Base-by-base conservation (phyloP, 108 stramenopile species). In the Nitzschia putrida region DNA sequence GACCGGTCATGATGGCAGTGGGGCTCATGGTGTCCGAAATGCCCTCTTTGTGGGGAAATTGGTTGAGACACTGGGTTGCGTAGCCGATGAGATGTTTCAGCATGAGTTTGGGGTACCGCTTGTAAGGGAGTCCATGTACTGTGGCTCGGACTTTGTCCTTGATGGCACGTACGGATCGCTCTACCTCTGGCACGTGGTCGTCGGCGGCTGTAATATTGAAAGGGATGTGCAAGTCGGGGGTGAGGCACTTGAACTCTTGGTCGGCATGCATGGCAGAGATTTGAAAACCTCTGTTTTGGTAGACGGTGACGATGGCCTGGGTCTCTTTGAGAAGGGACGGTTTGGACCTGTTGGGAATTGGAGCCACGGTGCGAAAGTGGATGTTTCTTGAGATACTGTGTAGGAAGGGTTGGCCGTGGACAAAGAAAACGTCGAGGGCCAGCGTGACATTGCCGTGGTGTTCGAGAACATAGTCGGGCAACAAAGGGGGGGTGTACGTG, bases 181-280 rank as follows among this genome's bases (percentile, higher is more conserved):
- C 85, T n/a, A 81, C 63, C 39, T 68, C 80, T 21, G 77, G 74
- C 0, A 83, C 80, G 59, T 87, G 85, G 23, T 82, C 83, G 22
- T 77, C 72, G n/a, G 61, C 21, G 23, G 54, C 13, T 1, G 23
- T 22, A 3, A 51, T 25, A 16, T 75, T 57, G 54, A 73, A 57
- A 0, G 42, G 24, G 0, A 65, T 57, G n/a, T 40, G 53, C 0
- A 72, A 45, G 22, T 66, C 45, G 7, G 34, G 53, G 12, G 54
- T 60, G 57, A 80, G 40, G 16, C 58, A 45, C 21, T 78, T 67
- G 42, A 84, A 81, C 37, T 80, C 76, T 7, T 34, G 29, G 37
- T 85, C 85, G 44, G 45, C 64, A 18, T 37, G 42, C 4, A 71
- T 34, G 3, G 40, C 16, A 0, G 54, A 54, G 0, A 72, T 29